Evolutionary conservation across 139 green algal genomes (phyloP).

Genomic region (Tetratostichococcus sp.): DNA sequence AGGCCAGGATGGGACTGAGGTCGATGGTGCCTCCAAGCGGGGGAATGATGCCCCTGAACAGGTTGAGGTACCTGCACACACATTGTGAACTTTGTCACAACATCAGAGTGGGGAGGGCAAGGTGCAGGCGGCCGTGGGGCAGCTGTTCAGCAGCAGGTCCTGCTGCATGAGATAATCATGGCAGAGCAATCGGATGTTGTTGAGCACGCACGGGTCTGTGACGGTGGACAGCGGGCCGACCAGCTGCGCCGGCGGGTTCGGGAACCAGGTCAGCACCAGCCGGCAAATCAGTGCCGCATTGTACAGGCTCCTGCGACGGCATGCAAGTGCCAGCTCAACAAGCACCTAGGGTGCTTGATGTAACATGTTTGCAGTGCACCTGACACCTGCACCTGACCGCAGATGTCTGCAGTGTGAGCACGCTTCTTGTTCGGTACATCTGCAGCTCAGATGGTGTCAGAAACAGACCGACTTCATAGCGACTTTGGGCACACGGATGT

Average conservation of each 20-base stretch:
- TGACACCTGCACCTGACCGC: too few species aligned
- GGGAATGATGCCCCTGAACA: constrained; percentile 97
- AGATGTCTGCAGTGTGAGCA: too few species aligned
- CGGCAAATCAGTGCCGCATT: constrained; percentile 90
- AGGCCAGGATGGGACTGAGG: constrained; percentile 95
- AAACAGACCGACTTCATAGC: too few species aligned
- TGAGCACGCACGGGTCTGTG: background rate
- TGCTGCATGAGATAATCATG: too few species aligned
- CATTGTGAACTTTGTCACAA: constrained; percentile 1
- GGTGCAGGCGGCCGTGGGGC: too few species aligned
- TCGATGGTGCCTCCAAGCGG: constrained; percentile 90
- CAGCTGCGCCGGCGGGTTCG: constrained; percentile 75
- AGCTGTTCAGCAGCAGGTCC: too few species aligned
- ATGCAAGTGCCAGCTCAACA: background rate
- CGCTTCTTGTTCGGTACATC: too few species aligned
- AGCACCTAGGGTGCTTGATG: too few species aligned
- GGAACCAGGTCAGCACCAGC: constrained; percentile 97
- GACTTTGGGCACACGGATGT: too few species aligned
- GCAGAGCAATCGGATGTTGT: constrained; percentile 8
- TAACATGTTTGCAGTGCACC: too few species aligned
- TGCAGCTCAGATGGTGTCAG: too few species aligned
- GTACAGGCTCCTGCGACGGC: constrained; percentile 79
- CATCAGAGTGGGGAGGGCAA: too few species aligned
- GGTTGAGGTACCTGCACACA: constrained; percentile 78
- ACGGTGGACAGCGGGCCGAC: constrained; percentile 35